Evolutionary conservation across 78 protist genomes (phyloP), one percentile per base, ranked within the genome.

Genomic region (Bodo saltans): DNA sequence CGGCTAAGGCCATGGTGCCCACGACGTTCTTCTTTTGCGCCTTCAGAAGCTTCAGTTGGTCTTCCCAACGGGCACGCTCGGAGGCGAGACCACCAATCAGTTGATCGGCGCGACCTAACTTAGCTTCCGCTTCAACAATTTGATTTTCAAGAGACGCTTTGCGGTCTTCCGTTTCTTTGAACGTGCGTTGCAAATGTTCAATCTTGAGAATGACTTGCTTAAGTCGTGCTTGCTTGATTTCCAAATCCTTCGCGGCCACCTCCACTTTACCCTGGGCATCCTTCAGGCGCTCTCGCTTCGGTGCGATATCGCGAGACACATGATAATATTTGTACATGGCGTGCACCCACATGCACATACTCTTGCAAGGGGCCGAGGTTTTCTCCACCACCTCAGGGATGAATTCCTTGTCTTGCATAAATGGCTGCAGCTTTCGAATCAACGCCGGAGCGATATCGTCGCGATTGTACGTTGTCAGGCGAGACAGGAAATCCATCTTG

Each of bases 311-410:
- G 88, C 87, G 88, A 41, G 73, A 68, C 26, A 90, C 94, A 21
- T 74, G 72, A 40, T 34, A 70, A 84, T 90, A 90, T n/a, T n/a
- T 71, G 34, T 87, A 88, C 82, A 95, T 91, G 25, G 96, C 95
- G 26, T 84, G 75, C 40, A 72, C 84, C 97, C 97, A 95, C 95
- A 79, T 78, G 88, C 97, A 95, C 72, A 95, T 68, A 4, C 88
- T 86, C 70, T 47, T 79, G 52, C 93, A 93, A 11, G 97, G 95
- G 42, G 0, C 3, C 3, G 94, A 91, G 0, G 68, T n/a, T 52
- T 72, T 47, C n/a, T 34, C 84, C 17, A 90, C 85, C 28, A 27
- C 33, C 27, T 88, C 94, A 3, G 94, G 94, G 32, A 3, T 67
- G 90, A 94, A 94, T 25, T 82, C 89, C 21, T 70, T 79, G 53